A percentile compares a stretch with the other conserved stretches of the same genome.
Evolutionary conservation across 2,329 filamentous ascomycete species (phyloP).

Genomic region (Myriosclerotinia curreyana): DNA sequence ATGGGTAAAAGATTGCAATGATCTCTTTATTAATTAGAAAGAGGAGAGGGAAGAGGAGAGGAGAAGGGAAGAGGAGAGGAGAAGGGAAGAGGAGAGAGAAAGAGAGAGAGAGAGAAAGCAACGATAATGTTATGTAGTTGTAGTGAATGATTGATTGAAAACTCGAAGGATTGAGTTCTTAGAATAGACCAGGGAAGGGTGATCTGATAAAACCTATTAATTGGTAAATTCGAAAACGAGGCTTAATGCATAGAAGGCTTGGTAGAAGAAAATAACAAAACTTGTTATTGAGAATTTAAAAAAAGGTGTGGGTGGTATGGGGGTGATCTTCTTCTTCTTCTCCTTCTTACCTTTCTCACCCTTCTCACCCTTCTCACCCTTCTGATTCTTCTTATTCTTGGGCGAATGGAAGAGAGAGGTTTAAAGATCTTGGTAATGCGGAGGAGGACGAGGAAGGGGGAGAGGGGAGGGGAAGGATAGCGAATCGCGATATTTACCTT

Average conservation of each 20-base stretch:
- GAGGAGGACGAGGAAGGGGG: neutral
- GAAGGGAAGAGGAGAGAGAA: too few relatives aligned
- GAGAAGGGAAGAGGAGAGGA: neutral
- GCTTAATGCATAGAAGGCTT: conserved; percentile 21
- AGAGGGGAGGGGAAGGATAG: neutral
- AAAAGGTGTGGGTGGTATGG: too few relatives aligned
- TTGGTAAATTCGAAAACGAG: conserved; percentile 1
- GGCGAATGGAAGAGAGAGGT: neutral
- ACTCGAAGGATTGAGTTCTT: conserved; percentile 4
- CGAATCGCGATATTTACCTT: conserved; percentile 2
- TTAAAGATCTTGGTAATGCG: conserved; percentile 3
- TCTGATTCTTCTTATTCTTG: neutral
- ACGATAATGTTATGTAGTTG: neutral
- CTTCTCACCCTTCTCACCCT: too few relatives aligned
- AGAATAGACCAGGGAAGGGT: neutral
- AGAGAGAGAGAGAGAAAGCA: neutral
- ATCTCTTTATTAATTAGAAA: neutral
- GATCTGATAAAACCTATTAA: neutral
- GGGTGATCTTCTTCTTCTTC: neutral
- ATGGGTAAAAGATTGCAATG: neutral
- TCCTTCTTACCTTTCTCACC: too few relatives aligned
- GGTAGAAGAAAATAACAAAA: conserved; percentile 20
- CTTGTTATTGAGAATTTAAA: too few relatives aligned
- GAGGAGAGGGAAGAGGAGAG: neutral
- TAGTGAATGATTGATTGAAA: neutral